A percentile compares a stretch with the other conserved stretches of the same genome.
phyloP scores from a whole-genome alignment of 306 rosid species.

The Myrica gale region DNA sequence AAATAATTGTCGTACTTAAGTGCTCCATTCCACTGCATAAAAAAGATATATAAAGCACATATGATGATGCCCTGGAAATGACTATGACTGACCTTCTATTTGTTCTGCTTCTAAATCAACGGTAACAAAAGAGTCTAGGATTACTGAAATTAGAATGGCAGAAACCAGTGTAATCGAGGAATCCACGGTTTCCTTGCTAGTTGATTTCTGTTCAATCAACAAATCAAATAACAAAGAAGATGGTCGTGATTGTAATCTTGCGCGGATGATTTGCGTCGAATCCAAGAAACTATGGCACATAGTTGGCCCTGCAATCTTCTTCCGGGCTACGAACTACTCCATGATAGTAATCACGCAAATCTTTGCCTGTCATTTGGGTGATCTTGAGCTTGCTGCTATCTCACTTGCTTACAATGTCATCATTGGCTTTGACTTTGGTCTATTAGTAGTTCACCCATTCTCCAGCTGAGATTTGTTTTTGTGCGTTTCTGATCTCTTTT shows the following conservation, averaged over 20 bases:
- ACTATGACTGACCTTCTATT: too few species aligned
- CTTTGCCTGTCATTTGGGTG: slow-evolving; percentile 76
- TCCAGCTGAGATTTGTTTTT: too few species aligned
- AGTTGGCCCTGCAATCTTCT: slow-evolving; percentile 67
- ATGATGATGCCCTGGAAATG: too few species aligned
- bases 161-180: slow-evolving; percentile 8
- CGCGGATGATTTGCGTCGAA: slow-evolving; percentile 44
- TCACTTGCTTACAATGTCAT: slow-evolving; percentile 60
- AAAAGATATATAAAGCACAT: too few species aligned
- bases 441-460: slow-evolving; percentile 40
- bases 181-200: slow-evolving; percentile 40
- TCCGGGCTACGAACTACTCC: slow-evolving; percentile 48
- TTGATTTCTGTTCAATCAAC: neutral
- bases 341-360: slow-evolving; percentile 69
- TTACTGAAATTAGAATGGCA: too few species aligned
- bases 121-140: too few species aligned
- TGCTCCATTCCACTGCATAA: too few species aligned
- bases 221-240: slow-evolving; percentile 16
- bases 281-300: slow-evolving; percentile 79
- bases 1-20: too few species aligned
- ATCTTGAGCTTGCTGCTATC: slow-evolving; percentile 66
- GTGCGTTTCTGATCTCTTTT: too few species aligned
- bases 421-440: slow-evolving; percentile 67
- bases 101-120: too few species aligned
- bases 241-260: slow-evolving; percentile 13